Conservation (phyloP, 352 stramenopile species). For the Phytophthora pini region DNA sequence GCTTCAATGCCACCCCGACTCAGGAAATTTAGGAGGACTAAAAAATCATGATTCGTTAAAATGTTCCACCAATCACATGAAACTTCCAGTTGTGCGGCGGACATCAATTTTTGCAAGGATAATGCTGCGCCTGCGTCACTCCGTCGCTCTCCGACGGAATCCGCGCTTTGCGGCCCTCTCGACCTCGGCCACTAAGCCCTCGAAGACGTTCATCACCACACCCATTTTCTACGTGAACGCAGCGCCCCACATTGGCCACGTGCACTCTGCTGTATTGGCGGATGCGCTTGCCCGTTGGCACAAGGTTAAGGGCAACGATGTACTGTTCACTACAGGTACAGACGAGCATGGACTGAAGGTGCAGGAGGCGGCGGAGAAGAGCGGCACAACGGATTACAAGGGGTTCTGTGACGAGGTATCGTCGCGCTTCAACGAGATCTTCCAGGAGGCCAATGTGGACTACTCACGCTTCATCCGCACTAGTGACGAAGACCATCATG, state of each 20-base stretch:
- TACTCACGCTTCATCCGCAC: constrained; percentile 98
- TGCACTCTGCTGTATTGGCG: constrained; percentile 95
- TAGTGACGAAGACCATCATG: constrained; percentile 93
- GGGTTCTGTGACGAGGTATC: constrained; percentile 94
- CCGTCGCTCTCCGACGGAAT: background rate
- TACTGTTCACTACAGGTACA: constrained; percentile 97
- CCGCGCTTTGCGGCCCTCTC: background rate
- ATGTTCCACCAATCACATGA: background rate
- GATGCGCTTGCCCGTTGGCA: constrained; percentile 88
- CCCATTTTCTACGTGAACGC: constrained; percentile 99
- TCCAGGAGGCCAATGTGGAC: constrained; percentile 90
- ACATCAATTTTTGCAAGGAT: background rate
- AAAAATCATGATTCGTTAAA: background rate
- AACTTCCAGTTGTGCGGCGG: constrained; percentile 5
- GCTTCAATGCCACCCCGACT: too few relatives aligned
- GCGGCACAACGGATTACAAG: constrained; percentile 82
- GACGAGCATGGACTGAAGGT: constrained; percentile 99
- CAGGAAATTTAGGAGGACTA: too few relatives aligned
- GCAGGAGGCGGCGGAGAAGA: constrained; percentile 92
- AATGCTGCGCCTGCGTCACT: constrained; percentile 14
- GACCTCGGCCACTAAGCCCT: background rate
- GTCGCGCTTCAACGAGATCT: constrained; percentile 90
- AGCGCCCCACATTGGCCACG: constrained; percentile 98
- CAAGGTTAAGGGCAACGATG: constrained; percentile 52
- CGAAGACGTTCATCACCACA: constrained; percentile 92